phyloP scores from a whole-genome alignment of 1,139 yeast genomes.

The Taphrina sp. region DNA sequence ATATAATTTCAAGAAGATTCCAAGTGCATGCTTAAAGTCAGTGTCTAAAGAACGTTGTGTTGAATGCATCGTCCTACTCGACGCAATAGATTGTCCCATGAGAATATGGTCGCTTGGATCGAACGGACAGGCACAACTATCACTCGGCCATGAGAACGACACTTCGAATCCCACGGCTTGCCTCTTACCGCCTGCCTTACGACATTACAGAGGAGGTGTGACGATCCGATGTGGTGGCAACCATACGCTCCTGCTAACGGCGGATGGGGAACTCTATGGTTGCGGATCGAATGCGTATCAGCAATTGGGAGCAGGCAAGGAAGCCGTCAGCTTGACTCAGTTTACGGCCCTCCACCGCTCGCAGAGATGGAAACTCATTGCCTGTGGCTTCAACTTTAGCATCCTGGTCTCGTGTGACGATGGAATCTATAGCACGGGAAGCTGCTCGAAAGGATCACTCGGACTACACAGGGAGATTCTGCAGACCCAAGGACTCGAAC shows the following conservation, averaged over 20 bases:
- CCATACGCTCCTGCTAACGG: slow-evolving; percentile 65
- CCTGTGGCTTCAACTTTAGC: slow-evolving; percentile 80
- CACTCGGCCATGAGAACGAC: slow-evolving; percentile 34
- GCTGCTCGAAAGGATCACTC: slow-evolving; percentile 70
- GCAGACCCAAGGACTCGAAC: slow-evolving; percentile 12
- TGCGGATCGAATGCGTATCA: slow-evolving; percentile 61
- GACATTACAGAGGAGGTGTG: background rate
- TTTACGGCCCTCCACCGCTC: slow-evolving; percentile 33
- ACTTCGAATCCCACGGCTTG: slow-evolving; percentile 34
- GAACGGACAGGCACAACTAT: slow-evolving; percentile 37
- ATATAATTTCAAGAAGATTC: too few relatives aligned
- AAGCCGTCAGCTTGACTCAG: slow-evolving; percentile 11
- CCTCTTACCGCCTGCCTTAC: slow-evolving; percentile 25
- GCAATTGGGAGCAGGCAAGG: slow-evolving; percentile 51
- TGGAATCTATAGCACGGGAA: slow-evolving; percentile 57
- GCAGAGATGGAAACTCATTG: slow-evolving; percentile 38
- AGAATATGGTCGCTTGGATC: slow-evolving; percentile 35
- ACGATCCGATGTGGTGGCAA: slow-evolving; percentile 78
- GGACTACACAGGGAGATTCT: slow-evolving; percentile 52
- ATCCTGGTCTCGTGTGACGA: slow-evolving; percentile 51
- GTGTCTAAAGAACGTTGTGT: too few relatives aligned
- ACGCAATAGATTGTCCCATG: too few relatives aligned
- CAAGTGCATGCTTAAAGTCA: too few relatives aligned
- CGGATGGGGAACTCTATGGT: slow-evolving; percentile 55
- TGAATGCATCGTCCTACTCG: too few relatives aligned